phyloP scores from a whole-genome alignment of 192 early-diverging fungal genomes.

The Gryganskiella cystojenkinii region DNA sequence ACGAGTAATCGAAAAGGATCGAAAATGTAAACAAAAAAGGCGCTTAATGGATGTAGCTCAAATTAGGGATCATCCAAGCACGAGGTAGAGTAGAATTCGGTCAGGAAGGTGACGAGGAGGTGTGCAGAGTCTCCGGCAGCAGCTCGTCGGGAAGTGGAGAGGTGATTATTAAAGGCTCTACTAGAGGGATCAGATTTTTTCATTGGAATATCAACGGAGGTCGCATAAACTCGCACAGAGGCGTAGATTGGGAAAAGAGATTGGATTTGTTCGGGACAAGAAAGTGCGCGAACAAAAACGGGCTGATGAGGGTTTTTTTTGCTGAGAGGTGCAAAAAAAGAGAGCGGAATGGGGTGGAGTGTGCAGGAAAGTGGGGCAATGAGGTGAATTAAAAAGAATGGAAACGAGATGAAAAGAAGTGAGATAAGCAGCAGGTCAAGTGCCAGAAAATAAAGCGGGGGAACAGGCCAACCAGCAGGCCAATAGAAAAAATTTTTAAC shows the following conservation, averaged over 20 bases:
- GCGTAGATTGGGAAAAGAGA: neutral
- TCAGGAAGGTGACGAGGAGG: conserved; percentile 50
- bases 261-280: conserved; percentile 5
- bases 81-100: conserved; percentile 52
- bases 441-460: neutral
- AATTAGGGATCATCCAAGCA: conserved; percentile 56
- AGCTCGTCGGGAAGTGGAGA: conserved; percentile 51
- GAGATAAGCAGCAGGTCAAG: neutral
- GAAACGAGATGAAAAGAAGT: neutral
- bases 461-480: neutral
- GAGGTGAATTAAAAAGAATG: neutral
- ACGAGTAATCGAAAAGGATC: neutral
- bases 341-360: neutral
- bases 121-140: conserved; percentile 41
- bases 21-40: conserved; percentile 1
- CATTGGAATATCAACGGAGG: conserved; percentile 54
- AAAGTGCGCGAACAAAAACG: conserved; percentile 2
- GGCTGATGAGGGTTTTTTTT: neutral
- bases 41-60: conserved; percentile 12
- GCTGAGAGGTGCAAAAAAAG: neutral
- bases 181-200: conserved; percentile 55
- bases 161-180: conserved; percentile 29
- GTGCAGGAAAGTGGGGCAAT: neutral
- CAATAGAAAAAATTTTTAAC: conserved; percentile 11
- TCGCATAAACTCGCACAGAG: conserved; percentile 36